Conservation (phyloP, 768 basidiomycete genomes). For the Lentinula sp. region DNA sequence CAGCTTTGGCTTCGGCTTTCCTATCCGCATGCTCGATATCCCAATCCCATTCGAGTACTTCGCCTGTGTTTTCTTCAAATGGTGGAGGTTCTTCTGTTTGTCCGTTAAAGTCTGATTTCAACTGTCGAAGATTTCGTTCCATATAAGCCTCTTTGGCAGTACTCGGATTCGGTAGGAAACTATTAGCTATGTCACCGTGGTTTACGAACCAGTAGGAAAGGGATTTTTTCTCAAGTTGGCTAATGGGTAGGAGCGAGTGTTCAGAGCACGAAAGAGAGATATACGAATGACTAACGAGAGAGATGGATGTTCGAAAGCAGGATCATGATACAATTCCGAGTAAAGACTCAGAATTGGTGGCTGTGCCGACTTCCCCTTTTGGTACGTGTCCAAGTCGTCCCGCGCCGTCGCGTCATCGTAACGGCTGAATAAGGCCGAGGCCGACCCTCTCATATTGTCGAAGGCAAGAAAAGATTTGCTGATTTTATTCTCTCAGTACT, state of each 20-base stretch:
- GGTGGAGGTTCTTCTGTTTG: not conserved
- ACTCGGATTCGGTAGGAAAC: not conserved
- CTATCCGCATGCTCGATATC: constrained; percentile 67
- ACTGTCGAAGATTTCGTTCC: constrained; percentile 6
- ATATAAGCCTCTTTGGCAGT: not conserved
- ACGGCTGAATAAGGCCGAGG: not conserved
- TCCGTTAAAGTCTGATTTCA: not conserved
- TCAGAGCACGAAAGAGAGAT: not conserved
- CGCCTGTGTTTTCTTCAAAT: not conserved
- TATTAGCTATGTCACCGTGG: not conserved
- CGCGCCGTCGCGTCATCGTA: not conserved
- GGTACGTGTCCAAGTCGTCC: not conserved
- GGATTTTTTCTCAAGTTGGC: not conserved
- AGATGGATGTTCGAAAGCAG: not conserved
- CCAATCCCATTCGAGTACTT: constrained; percentile 60
- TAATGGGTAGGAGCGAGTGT: not conserved
- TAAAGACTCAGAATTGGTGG: not conserved
- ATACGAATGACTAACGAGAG: not conserved
- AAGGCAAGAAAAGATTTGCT: not conserved
- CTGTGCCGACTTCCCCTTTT: not conserved
- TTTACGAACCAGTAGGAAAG: not conserved
- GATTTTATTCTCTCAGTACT: not conserved
- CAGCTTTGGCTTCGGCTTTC: constrained; percentile 55
- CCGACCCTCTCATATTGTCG: not conserved
- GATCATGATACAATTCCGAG: constrained; percentile 1